Conservation (phyloP, 106 monocot genomes). For the Dendrobium nobile region DNA sequence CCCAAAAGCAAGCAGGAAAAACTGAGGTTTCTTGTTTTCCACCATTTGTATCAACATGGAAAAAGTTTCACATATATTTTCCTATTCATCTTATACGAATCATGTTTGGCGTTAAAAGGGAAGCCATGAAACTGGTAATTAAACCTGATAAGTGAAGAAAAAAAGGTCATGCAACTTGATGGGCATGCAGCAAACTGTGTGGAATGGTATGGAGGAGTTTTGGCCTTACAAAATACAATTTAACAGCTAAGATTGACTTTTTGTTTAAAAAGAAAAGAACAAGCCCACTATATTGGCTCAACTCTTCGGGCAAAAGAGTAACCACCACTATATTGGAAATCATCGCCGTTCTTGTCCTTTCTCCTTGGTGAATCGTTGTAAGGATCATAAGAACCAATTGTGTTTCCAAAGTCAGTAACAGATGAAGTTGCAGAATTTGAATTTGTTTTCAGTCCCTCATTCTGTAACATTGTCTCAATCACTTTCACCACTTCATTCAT, state of each 20-base stretch:
- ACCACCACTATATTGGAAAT: conserved; percentile 28
- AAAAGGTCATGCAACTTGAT: background rate
- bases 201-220: background rate
- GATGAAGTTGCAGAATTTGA: conserved; percentile 36
- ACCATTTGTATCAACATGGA: too few species aligned
- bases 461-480: conserved; percentile 45
- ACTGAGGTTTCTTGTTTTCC: too few species aligned
- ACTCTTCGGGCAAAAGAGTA: conserved; percentile 12
- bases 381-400: conserved; percentile 21
- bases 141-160: too few species aligned
- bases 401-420: conserved; percentile 27
- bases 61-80: background rate
- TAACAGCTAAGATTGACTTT: background rate
- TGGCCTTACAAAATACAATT: conserved; percentile 1
- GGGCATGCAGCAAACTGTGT: background rate
- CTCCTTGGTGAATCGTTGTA: conserved; percentile 15
- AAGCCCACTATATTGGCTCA: conserved; percentile 24
- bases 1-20: too few species aligned
- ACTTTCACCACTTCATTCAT: conserved; percentile 66
- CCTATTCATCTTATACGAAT: background rate
- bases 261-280: background rate
- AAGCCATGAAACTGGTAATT: too few species aligned
- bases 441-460: conserved; percentile 22
- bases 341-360: conserved; percentile 23
- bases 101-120: background rate